Base-by-base conservation (phyloP, 2,329 filamentous ascomycete genomes). In the Gnomoniopsis smithogilvyi region DNA sequence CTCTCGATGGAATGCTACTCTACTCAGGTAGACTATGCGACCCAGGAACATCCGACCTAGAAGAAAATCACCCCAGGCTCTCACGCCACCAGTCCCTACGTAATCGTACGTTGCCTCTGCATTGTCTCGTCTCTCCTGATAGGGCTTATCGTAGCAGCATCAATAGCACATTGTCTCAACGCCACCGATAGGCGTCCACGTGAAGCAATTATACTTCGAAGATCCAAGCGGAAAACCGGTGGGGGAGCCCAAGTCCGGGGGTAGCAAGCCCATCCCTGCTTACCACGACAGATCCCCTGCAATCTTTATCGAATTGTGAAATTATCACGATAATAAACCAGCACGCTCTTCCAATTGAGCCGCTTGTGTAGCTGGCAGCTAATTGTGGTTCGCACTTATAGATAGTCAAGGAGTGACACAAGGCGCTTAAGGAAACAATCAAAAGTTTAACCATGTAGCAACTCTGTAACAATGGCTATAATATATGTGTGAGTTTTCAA, bases 171-270 rank as follows among this genome's bases (percentile, higher is more conserved):
- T 43, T 26, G 51, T 36, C 17, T 54, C 24, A 54, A 54, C 51
- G 51, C 51, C 51, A 54, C 51, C 26, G 51, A 46, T 46, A 19
- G 51, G 51, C 51, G 51, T 19, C 51, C 51, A 54, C 51, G 51
- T 54, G 51, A 53, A 26, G 26, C 33, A 14, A 24, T 43, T 41
- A 43, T 6, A 41, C 36, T 41, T 41, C 15, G 36, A 41, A 41
- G 36, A 41, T 41, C 36, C 36, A 4, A 14, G 12, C 6, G 2
- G 11, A 41, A 41, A 41, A 41, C 36, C 36, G 36, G 36, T 41
- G 36, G 36, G 17, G 36, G 15, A 14, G 4, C 36, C 36, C 4
- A 30, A 8, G 4, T 8, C 26, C 4, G 26, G 26, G 4, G 8
- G 36, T 12, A 15, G 36, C 36, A 41, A 41, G 36, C 36, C 36